Evolutionary conservation across 1,139 yeast species (phyloP), one percentile per base, ranked within the genome.

Genomic region (Diutina siamensis): DNA sequence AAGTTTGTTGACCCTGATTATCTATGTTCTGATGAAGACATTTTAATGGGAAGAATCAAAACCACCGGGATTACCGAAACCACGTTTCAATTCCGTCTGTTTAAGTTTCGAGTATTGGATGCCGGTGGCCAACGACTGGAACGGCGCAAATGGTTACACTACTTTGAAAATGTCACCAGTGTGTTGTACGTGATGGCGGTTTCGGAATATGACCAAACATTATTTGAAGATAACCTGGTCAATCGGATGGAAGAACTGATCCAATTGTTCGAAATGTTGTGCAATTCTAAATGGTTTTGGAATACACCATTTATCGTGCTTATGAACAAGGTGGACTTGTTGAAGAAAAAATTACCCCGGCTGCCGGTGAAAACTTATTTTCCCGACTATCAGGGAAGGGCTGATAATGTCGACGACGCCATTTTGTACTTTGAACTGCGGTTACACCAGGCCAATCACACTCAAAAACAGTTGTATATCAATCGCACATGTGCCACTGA

Each of bases 101-200:
- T 77, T 47, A 79, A 72, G 50, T 80, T 89, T 57, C 80, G 78
- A 55, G 86, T 94, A 44, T 68, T 88, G 48, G 99, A 92, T 66
- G 97, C 96, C 4, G 99, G 99, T 45, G 99, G 99, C 1, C 98
- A 92, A 64, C 71, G 98, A 48, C 79, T 89, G 38, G 98, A 92
- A 63, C 74, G 98, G 48, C 35, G 36, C 10, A 41, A 41, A 32
- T 41, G 44, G 44, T 85, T 92, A 50, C 96, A 89, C 60, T 86
- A 95, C 58, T 92, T 94, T 63, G 94, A 89, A 57, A 87, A 85
- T 52, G 88, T 92, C 47, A 84, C 95, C 0, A 87, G 95, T 1
- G 82, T 94, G 1, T 63, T 92, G 35, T 92, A 88, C 62, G 96
- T 92, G n/a, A 76, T 85, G 25, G 97, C 97, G 0, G 80, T 88